Conservation (phyloP, 306 rosid genomes). For the Castanea sativa region DNA sequence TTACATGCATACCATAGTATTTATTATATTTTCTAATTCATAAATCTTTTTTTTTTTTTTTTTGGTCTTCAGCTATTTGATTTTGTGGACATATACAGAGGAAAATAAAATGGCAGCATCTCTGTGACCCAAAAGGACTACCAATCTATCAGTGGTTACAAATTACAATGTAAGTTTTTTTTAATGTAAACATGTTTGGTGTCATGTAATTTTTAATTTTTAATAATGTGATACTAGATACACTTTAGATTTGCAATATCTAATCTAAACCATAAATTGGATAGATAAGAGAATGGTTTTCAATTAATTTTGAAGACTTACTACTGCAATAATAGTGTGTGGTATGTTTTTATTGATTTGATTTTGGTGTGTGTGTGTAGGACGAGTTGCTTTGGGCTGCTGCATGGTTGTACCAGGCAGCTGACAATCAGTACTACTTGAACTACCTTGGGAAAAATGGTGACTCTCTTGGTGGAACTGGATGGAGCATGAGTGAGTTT, state of each 20-base stretch:
- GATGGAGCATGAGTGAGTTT: slow-evolving; percentile 88
- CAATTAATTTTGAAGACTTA: too few species aligned
- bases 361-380: slow-evolving; percentile 22
- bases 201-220: too few species aligned
- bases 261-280: too few species aligned
- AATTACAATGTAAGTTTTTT: slow-evolving; percentile 65
- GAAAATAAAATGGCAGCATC: slow-evolving; percentile 82
- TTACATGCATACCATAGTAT: not conserved
- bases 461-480: slow-evolving; percentile 88
- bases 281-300: too few species aligned
- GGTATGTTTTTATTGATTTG: not conserved
- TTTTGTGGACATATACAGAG: slow-evolving; percentile 91
- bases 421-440: slow-evolving; percentile 63
- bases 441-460: slow-evolving; percentile 79
- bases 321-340: too few species aligned
- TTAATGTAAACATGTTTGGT: too few species aligned
- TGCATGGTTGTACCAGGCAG: slow-evolving; percentile 91
- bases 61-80: slow-evolving; percentile 63
- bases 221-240: too few species aligned
- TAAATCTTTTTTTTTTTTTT: not conserved
- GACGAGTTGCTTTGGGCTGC: slow-evolving; percentile 98
- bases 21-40: not conserved
- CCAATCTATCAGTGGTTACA: slow-evolving; percentile 82
- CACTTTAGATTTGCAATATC: too few species aligned
- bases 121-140: slow-evolving; percentile 76